Conservation (phyloP, 805 yeast species). For the Yarrowia sp. region DNA sequence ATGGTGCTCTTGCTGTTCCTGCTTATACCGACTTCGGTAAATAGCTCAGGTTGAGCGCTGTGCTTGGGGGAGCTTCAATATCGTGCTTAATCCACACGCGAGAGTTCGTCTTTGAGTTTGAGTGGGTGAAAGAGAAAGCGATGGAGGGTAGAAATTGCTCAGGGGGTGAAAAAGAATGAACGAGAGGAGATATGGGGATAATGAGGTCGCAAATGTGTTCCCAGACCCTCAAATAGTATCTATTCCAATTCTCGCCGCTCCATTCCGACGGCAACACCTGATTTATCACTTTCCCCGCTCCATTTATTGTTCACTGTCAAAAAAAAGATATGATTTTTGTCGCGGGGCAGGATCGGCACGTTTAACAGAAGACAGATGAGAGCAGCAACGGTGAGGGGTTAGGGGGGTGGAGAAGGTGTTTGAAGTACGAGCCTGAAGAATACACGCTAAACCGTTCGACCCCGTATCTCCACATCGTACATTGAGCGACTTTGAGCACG, state of each 20-base stretch:
- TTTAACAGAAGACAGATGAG: background rate
- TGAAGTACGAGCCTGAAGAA: no score
- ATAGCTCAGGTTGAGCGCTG: background rate
- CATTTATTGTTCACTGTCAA: constrained; percentile 12
- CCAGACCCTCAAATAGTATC: no score
- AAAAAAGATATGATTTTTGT: constrained; percentile 3
- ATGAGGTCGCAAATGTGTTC: no score
- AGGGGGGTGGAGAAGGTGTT: no score
- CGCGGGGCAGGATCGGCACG: constrained; percentile 32
- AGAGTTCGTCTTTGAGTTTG: background rate
- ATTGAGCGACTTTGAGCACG: no score
- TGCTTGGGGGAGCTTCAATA: background rate
- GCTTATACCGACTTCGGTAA: background rate
- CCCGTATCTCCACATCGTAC: no score
- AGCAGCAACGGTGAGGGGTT: constrained; percentile 7
- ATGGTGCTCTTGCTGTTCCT: no score
- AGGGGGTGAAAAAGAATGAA: background rate
- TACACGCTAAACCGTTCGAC: no score
- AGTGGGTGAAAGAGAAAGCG: no score
- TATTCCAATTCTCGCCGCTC: no score
- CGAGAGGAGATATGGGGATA: no score
- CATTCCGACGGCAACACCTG: no score
- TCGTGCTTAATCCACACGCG: constrained; percentile 17
- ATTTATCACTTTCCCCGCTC: background rate
- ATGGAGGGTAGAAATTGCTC: background rate